These are phyloP conservation scores for Tetrapisispora namnaoensis DNA, from an alignment of 805 yeast species.

Conservation along the genomic window DNA sequence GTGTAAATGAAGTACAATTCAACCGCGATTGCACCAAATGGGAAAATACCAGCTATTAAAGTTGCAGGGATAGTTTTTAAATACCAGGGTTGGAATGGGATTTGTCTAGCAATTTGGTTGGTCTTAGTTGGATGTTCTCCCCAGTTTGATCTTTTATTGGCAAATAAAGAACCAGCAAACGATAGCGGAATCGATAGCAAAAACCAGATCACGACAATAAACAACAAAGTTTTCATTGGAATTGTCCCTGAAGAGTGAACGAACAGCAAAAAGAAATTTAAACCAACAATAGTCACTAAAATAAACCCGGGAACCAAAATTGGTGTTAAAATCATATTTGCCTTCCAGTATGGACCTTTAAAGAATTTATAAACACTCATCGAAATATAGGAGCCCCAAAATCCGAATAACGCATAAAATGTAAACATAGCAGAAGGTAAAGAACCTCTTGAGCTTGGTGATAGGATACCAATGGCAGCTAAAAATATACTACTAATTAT, in stretches of 20 bases:
- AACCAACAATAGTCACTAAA: slow-evolving; percentile 50
- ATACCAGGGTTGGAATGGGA: slow-evolving; percentile 85
- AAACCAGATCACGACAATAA: slow-evolving; percentile 77
- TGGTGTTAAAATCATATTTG: slow-evolving; percentile 77
- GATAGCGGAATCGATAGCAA: slow-evolving; percentile 77
- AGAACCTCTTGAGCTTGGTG: slow-evolving; percentile 93
- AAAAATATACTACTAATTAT: slow-evolving; percentile 59
- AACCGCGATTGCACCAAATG: slow-evolving; percentile 89
- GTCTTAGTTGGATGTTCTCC: slow-evolving; percentile 71
- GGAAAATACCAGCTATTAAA: slow-evolving; percentile 79
- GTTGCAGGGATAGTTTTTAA: slow-evolving; percentile 57
- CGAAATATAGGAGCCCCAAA: slow-evolving; percentile 79
- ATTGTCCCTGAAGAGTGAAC: slow-evolving; percentile 88
- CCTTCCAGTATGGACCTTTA: slow-evolving; percentile 88
- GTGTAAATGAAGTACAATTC: slow-evolving; percentile 89
- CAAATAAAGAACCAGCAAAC: slow-evolving; percentile 69
- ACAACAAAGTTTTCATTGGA: slow-evolving; percentile 82
- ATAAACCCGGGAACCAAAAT: slow-evolving; percentile 72
- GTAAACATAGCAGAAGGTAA: slow-evolving; percentile 83
- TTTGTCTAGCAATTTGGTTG: slow-evolving; percentile 93
- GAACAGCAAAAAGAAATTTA: slow-evolving; percentile 73
- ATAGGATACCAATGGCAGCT: slow-evolving; percentile 80
- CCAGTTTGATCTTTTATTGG: slow-evolving; percentile 49
- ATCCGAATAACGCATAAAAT: slow-evolving; percentile 70
- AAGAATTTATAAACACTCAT: slow-evolving; percentile 78